Evolutionary conservation across 805 yeast species (phyloP).

Genomic region (Kodamaea hsintzibuensis): DNA sequence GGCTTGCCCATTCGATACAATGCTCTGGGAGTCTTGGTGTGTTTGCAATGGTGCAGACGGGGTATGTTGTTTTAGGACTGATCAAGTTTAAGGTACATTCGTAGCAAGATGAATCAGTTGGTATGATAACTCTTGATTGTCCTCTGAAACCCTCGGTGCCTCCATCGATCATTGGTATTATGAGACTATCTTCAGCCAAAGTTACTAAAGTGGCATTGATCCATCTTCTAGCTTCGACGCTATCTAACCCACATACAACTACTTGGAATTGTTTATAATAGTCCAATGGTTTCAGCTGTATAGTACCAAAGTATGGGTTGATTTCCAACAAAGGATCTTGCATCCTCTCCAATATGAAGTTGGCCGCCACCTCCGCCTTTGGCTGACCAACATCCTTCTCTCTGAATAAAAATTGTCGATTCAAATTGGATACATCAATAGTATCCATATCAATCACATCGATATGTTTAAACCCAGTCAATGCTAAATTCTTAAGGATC

Average conservation of each 20-base stretch:
- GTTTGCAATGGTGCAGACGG: conserved; percentile 91
- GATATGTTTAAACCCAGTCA: conserved; percentile 65
- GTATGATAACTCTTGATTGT: conserved; percentile 82
- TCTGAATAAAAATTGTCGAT: conserved; percentile 73
- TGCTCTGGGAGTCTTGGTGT: conserved; percentile 95
- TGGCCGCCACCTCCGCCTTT: conserved; percentile 67
- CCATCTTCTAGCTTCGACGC: conserved; percentile 89
- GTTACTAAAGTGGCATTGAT: conserved; percentile 69
- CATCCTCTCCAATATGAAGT: conserved; percentile 50
- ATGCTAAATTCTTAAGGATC: conserved; percentile 67
- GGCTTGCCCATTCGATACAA: conserved; percentile 88
- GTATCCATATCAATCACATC: conserved; percentile 83
- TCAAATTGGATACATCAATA: conserved; percentile 72
- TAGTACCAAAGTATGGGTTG: conserved; percentile 60
- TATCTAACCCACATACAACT: conserved; percentile 85
- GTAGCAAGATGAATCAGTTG: conserved; percentile 85
- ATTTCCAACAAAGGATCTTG: conserved; percentile 40
- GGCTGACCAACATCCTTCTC: conserved; percentile 60
- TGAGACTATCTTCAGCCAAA: conserved; percentile 52
- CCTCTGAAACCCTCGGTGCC: conserved; percentile 96
- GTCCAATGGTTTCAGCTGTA: conserved; percentile 56
- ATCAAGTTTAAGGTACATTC: conserved; percentile 86
- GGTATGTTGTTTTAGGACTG: conserved; percentile 65
- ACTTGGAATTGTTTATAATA: conserved; percentile 70
- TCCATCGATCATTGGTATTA: conserved; percentile 73